These are phyloP conservation scores for Elsinoe fawcettii DNA, from an alignment of 2,329 filamentous ascomycete genomes.

Conservation along the genomic window DNA sequence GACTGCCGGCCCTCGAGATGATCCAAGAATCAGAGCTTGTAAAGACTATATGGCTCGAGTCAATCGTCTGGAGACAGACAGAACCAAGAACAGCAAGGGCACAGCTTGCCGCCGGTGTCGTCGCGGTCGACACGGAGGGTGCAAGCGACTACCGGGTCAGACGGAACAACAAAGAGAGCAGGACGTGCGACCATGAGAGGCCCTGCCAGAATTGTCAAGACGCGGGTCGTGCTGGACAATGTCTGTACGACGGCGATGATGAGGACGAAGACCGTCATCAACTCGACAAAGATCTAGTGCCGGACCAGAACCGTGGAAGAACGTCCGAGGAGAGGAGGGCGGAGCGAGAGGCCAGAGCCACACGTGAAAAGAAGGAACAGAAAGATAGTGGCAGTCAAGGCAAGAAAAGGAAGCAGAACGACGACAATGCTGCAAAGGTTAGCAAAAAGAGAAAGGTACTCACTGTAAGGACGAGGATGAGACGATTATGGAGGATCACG, in stretches of 20 bases:
- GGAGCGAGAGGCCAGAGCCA: background rate
- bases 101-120: background rate
- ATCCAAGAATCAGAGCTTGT: background rate
- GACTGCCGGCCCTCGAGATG: background rate
- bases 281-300: background rate
- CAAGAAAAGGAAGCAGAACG: background rate
- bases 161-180: background rate
- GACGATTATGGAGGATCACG: background rate
- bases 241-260: background rate
- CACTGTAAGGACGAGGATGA: background rate
- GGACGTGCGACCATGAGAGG: background rate
- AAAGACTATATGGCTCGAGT: background rate
- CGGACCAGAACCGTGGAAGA: background rate
- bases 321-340: background rate
- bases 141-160: background rate
- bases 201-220: background rate
- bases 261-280: background rate
- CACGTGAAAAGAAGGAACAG: background rate
- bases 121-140: too few species aligned
- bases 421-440: background rate
- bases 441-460: background rate
- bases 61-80: background rate
- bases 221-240: background rate
- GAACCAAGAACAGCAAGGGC: background rate
- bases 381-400: background rate